Conservation (phyloP, 345 rosid genomes). For the Eucalyptus regnans region DNA sequence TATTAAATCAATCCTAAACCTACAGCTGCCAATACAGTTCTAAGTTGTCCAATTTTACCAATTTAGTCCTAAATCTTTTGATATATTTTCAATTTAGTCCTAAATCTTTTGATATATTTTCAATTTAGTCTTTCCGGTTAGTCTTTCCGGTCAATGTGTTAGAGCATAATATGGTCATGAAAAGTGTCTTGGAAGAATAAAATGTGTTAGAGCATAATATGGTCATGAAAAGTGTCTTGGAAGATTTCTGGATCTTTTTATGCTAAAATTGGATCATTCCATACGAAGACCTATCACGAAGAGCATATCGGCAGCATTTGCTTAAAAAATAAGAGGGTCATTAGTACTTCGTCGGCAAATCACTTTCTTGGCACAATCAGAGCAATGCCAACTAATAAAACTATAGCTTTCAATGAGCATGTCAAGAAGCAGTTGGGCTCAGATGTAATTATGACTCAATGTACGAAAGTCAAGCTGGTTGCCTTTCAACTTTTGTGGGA, state of each 20-base stretch:
- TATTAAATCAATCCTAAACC: not conserved
- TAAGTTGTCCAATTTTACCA: not conserved
- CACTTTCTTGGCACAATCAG: not conserved
- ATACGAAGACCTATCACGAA: not conserved
- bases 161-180: too few relatives aligned
- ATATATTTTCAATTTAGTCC: not conserved
- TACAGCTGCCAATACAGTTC: not conserved
- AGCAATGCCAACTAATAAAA: not conserved
- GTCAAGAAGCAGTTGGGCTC: too few relatives aligned
- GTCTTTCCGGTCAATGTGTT: too few relatives aligned
- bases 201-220: not conserved
- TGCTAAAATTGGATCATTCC: not conserved
- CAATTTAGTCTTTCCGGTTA: too few relatives aligned
- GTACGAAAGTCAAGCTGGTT: not conserved
- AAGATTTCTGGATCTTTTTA: not conserved
- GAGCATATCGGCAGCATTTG: not conserved
- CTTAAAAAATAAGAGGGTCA: not conserved
- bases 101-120: not conserved
- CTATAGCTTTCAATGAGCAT: not conserved
- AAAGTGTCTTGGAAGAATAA: too few relatives aligned
- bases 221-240: not conserved
- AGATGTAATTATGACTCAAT: too few relatives aligned
- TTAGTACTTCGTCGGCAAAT: not conserved
- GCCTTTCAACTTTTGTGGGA: not conserved
- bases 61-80: not conserved